Conservation (phyloP, 257 asterid species). For the Nicotiana obtusifolia region DNA sequence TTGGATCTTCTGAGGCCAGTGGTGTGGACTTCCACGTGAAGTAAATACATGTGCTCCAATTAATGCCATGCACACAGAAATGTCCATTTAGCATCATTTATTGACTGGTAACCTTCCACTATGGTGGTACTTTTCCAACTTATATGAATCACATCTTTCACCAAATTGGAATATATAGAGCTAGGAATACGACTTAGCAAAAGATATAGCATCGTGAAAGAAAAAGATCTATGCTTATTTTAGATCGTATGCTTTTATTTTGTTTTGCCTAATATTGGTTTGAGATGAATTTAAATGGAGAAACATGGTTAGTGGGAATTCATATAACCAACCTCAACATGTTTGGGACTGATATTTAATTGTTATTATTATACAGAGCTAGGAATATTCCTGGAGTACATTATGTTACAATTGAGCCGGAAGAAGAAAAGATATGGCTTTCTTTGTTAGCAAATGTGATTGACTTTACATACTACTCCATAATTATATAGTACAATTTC, state of each 20-base stretch:
- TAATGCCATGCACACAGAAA: background rate
- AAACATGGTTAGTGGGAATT: background rate
- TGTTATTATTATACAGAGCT: background rate
- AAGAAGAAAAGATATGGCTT: background rate
- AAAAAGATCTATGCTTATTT: background rate
- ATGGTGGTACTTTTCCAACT: background rate
- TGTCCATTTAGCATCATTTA: background rate
- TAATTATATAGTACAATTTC: constrained; percentile 7
- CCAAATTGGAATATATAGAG: background rate
- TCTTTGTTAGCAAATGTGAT: background rate
- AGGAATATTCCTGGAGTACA: background rate
- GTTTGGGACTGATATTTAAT: background rate
- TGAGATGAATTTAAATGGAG: background rate
- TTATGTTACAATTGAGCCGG: background rate
- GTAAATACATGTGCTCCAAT: background rate
- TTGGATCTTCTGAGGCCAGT: constrained; percentile 5
- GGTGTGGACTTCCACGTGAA: constrained; percentile 35
- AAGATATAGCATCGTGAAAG: background rate
- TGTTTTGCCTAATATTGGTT: background rate
- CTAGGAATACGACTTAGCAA: background rate
- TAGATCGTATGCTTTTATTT: background rate
- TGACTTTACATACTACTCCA: background rate
- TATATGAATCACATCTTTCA: background rate
- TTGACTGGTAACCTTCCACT: background rate
- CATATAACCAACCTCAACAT: background rate